Evolutionary conservation across 1,139 yeast genomes (phyloP), one percentile per base, ranked within the genome.

Genomic region (Geotrichum phurueaensis): DNA sequence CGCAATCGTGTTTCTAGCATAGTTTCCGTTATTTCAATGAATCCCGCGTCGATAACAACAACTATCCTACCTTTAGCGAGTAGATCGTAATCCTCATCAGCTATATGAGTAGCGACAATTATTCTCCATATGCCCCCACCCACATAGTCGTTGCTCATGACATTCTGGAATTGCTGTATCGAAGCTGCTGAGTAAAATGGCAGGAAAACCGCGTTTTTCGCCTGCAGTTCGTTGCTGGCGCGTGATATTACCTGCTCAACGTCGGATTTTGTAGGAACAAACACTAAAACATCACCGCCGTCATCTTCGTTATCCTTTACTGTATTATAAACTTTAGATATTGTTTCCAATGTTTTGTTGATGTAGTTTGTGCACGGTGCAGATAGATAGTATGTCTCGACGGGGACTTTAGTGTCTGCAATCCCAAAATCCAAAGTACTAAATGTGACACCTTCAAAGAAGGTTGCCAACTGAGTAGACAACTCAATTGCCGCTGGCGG

Each of bases 251-350:
- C 91, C 66, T 86, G 91, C 74, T 88, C 94, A 70, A 89, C 88
- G 73, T 90, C 96, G 69, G 86, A 94, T 73, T 87, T 92, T 78
- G 96, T 96, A 0, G 96, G 88, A 63, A 90, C 78, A 70, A 89
- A 89, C 57, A 89, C 76, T 56, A 90, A 74, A 49, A 90, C 82
- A 73, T 89, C 96, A 64, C 96, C 96, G 63, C 83, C 89, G 59
- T 82, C 90, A 66, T 86, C 89, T 27, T 86, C 80, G n/a, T 23
- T 13, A 2, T 84, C 76, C 59, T 78, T 81, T 57, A 78, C 81
- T 31, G 82, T 78, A 36, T 81, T 79, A 69, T 88, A 95, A 43
- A 88, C 84, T 67, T 87, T 89, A 65, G 87, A 75, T 2, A 89
- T 86, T 1, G 94, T 81, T 66, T 89, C 91, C 53, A 89, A 76